Percentiles rank a stretch among this genome's conserved stretches.
Evolutionary conservation across 2,329 filamentous ascomycete species (phyloP).

Genomic region (Pezicula carpinea): DNA sequence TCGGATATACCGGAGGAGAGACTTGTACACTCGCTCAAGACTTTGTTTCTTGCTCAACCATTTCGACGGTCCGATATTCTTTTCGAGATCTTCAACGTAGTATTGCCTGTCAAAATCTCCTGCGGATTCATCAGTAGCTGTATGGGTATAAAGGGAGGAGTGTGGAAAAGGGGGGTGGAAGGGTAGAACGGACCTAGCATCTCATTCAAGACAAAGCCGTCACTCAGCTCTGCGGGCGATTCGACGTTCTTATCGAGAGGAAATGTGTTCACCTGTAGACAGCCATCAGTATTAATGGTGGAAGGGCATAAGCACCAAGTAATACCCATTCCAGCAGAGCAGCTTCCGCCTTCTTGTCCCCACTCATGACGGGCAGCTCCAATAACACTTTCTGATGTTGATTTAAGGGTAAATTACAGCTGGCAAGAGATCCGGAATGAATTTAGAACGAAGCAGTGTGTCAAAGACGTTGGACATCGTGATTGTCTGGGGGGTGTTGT

Average conservation of each 20-base stretch:
- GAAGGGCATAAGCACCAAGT: constrained; percentile 10
- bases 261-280: constrained; percentile 31
- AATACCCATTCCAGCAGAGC: constrained; percentile 54
- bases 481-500: background rate
- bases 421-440: background rate
- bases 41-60: constrained; percentile 42
- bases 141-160: background rate
- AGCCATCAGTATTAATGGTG: constrained; percentile 9
- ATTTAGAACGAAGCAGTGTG: background rate
- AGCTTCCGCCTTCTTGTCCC: constrained; percentile 38
- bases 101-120: constrained; percentile 56
- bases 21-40: constrained; percentile 50
- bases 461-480: constrained; percentile 12
- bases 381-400: background rate
- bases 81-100: constrained; percentile 46
- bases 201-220: constrained; percentile 28
- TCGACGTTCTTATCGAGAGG: constrained; percentile 23
- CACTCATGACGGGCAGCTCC: constrained; percentile 12
- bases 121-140: constrained; percentile 41
- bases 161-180: background rate
- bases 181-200: constrained; percentile 35
- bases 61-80: constrained; percentile 33
- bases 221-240: constrained; percentile 28
- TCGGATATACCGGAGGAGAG: constrained; percentile 50
- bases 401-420: constrained; percentile 3